Evolutionary conservation across 2,329 filamentous ascomycete genomes (phyloP), one percentile per base, ranked within the genome.

Genomic region (Sarocladiaceae sp.): DNA sequence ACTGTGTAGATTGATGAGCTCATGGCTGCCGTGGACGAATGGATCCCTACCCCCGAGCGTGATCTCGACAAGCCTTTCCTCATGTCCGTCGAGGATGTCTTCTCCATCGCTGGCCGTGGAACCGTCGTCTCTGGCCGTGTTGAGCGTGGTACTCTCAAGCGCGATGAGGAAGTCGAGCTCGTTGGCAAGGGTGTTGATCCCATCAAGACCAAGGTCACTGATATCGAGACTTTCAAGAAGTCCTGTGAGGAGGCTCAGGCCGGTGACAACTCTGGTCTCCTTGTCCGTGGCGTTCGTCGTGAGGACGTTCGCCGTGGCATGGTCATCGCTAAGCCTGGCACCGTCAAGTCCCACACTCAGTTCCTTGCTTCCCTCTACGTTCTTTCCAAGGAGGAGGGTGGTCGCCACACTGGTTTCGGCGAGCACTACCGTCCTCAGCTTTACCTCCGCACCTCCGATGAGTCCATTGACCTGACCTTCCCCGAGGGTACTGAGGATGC

Each of bases 151-250:
- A 72, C 83, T 53, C 77, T 99, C 66, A 97, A 96, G 88, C 90
- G 84, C 74, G 94, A 99, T 70, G 80, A 86, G 58, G 94, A 99
- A 68, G 84, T 99, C 60, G 94, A 99, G 80, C 83, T 99, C 58
- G 82, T 99, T 56, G 94, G 94, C 69, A 96, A 94, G 79, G 84
- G 86, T 61, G 73, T 75, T 53, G 80, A 84, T 42, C 76, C 90
- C 60, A 89, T 97, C 80, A 97, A 95, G 85, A 97, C 94, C 73
- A 97, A 97, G 82, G 93, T 99, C 59, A 99, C 94, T 66, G 95
- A 99, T 68, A 97, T 99, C 62, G 94, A 99, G 80, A 99, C 93
- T 60, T 99, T 99, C 83, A 97, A 97, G 83, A 99, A 99, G 84
- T 95, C 91, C 48, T 97, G 94, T 74, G 92, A 97, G 54, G 90